A percentile compares a stretch with the other conserved stretches of the same genome.
Conservation (phyloP, 2,329 filamentous ascomycete genomes). For the Penicillium palitans region DNA sequence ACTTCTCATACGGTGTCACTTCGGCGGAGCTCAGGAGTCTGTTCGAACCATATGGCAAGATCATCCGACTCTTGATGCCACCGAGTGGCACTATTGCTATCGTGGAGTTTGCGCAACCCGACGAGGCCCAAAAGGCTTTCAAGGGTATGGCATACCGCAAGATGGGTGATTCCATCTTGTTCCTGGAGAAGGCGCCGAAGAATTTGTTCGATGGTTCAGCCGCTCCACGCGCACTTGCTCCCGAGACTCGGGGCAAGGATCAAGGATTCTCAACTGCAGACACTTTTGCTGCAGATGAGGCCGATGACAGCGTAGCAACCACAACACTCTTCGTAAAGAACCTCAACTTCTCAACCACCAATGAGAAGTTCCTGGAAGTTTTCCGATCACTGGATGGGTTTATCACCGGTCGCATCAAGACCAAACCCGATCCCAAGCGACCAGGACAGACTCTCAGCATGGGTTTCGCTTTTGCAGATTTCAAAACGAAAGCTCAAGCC, state of each 20-base stretch:
- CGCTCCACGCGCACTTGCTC: conserved; percentile 32
- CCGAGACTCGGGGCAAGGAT: conserved; percentile 35
- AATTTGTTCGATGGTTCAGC: conserved; percentile 63
- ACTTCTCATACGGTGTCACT: conserved; percentile 82
- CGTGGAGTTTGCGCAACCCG: conserved; percentile 77
- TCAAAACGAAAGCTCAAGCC: conserved; percentile 73
- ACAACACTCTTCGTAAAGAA: conserved; percentile 92
- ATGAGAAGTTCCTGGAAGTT: conserved; percentile 69
- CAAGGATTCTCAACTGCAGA: conserved; percentile 46
- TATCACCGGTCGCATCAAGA: conserved; percentile 85
- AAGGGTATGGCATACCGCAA: conserved; percentile 82
- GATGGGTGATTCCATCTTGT: conserved; percentile 86
- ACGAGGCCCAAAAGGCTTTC: conserved; percentile 81
- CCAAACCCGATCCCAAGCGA: conserved; percentile 88
- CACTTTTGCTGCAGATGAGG: conserved; percentile 45
- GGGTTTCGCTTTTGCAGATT: conserved; percentile 96
- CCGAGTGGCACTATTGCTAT: conserved; percentile 92
- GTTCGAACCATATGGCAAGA: conserved; percentile 81
- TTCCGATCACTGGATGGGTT: conserved; percentile 86
- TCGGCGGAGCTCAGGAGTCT: conserved; percentile 74
- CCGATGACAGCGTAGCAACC: conserved; percentile 54
- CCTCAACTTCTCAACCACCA: conserved; percentile 87
- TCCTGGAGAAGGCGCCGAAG: conserved; percentile 89
- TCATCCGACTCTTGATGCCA: conserved; percentile 84
- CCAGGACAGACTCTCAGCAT: conserved; percentile 86